Base-by-base conservation (phyloP, 225 moss, liverwort and hornwort genomes). In the Physcomitrium patens region DNA sequence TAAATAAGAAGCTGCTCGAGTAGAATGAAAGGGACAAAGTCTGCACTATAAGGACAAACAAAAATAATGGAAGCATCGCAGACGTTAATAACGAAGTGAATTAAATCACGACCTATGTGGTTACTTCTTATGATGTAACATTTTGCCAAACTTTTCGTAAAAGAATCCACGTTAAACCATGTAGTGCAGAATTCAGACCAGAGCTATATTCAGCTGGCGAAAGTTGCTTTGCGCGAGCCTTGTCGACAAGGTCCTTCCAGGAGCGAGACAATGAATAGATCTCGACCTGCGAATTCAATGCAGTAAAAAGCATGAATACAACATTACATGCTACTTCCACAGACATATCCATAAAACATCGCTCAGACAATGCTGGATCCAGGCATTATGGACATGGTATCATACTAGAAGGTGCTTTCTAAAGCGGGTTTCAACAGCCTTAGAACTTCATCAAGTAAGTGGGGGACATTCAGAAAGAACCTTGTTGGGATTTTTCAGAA, bases 201-300 rank as follows among this genome's bases (percentile, higher is more conserved):
- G 99, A 84, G 62, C 86, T 89, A 72, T 92, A 99, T 70, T 99
- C 99, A 19, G 90, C 91, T 60, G 95, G 95, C 24, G 85, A 81
- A 43, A 99, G 93, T 75, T 89, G 91, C 82, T 95, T 95, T 17
- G 99, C 86, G 14, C 99, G 90, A 31, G 99, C 89, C 84, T 93
- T 99, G 78, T 86, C 89, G 18, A 99, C 99, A 62, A 99, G 91
- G 60, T 82, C 91, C 82, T 99, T 99, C 99, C 99, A 99, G 66
- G 81, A 80, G 51, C 95, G 89, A 68, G 95, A 95, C 28, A 99
- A 84, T 3, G 95, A 91, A 71, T 95, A 99, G 54, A 99, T 91
- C 71, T 99, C 99, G 42, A 93, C 72, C 96, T 96, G 83, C 67
- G 80, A 54, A 66, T 68, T 55, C 1, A 16, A 44, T 66, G 17